Evolutionary conservation across 2,329 filamentous ascomycete genomes (phyloP).

Genomic region (Calonectria fujianensis): DNA sequence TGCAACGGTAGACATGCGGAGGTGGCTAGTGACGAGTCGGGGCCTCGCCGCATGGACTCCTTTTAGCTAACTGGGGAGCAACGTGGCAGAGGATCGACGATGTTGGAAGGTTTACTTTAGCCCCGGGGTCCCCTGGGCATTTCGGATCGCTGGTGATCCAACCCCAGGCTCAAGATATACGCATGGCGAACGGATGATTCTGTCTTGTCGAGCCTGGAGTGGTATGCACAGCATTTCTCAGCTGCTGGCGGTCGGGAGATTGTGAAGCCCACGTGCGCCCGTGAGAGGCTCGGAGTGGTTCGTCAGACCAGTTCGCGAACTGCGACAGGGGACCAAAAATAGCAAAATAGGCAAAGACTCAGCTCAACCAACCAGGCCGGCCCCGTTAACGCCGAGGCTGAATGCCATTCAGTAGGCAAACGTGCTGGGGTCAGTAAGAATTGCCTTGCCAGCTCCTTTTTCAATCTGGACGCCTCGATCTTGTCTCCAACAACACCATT

Average conservation of each 20-base stretch:
- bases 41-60: neutral
- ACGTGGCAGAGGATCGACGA: neutral
- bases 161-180: neutral
- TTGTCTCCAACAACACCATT: neutral
- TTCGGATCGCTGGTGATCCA: slow-evolving; percentile 1
- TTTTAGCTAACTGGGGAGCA: neutral
- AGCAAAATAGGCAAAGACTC: neutral
- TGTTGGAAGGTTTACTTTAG: slow-evolving; percentile 14
- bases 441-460: neutral
- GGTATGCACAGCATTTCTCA: neutral
- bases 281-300: neutral
- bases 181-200: neutral
- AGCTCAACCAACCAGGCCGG: neutral
- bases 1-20: slow-evolving; percentile 22
- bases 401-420: neutral
- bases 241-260: neutral
- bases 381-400: slow-evolving; percentile 11
- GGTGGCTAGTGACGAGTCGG: neutral
- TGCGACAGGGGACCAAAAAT: neutral
- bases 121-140: slow-evolving; percentile 6
- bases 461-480: neutral
- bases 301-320: neutral
- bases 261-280: slow-evolving; percentile 10
- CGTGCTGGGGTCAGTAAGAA: neutral
- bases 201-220: neutral